phyloP scores from a whole-genome alignment of 2,329 filamentous ascomycete genomes.

The Xylariaceae sp. region DNA sequence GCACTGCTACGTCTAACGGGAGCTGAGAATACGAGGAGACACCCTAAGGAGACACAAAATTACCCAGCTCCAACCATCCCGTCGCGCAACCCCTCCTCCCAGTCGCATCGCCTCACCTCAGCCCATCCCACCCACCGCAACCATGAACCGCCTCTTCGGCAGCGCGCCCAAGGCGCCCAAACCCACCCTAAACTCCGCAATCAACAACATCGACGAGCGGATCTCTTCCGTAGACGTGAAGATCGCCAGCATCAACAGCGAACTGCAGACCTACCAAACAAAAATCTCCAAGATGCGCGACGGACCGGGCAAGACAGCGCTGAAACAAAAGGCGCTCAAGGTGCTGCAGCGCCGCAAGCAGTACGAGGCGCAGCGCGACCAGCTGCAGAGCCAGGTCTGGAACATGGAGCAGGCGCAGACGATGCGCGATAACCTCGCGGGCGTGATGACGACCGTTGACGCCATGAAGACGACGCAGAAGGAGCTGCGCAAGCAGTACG shows the following conservation, averaged over 20 bases:
- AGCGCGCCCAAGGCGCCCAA: constrained; percentile 82
- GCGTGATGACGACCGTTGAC: constrained; percentile 97
- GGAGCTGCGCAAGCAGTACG: constrained; percentile 86
- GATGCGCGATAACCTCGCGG: constrained; percentile 98
- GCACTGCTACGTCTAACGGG: too few relatives aligned
- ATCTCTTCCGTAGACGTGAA: constrained; percentile 79
- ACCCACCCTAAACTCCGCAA: constrained; percentile 69
- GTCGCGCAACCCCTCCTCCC: not conserved
- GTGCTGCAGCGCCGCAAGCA: constrained; percentile 89
- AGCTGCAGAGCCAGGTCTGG: constrained; percentile 91
- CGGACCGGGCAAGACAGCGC: constrained; percentile 84
- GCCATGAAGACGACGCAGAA: constrained; percentile 97
- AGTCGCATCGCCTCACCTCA: not conserved
- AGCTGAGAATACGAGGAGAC: too few relatives aligned
- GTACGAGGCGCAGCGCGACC: constrained; percentile 90
- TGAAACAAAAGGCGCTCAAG: constrained; percentile 92
- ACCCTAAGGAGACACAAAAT: too few relatives aligned
- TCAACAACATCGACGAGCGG: constrained; percentile 66
- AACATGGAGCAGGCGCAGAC: constrained; percentile 98
- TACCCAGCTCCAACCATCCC: not conserved
- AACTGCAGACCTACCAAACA: constrained; percentile 80
- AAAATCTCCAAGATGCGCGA: constrained; percentile 92
- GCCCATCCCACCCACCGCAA: constrained; percentile 25
- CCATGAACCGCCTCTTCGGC: constrained; percentile 95
- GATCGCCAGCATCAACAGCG: constrained; percentile 83